Base-by-base conservation (phyloP, 2,329 filamentous ascomycete species). In the Arthrocladium fulminans region DNA sequence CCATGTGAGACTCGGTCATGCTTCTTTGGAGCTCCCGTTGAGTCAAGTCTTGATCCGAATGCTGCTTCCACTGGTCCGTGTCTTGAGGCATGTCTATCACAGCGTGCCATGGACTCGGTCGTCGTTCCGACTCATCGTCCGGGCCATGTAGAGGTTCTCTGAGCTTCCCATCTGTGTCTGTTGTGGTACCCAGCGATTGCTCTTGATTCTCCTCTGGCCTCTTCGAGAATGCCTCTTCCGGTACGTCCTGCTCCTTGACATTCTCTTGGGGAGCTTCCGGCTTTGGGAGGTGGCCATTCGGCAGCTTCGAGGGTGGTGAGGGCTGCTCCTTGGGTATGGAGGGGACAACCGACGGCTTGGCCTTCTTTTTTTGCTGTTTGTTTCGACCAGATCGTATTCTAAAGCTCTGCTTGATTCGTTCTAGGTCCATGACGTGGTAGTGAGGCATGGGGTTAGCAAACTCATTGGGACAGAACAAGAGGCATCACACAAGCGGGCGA, bases 331-430 rank as follows among this genome's bases (percentile, higher is more conserved):
- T 17, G 17, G n/a, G 19, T 22, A 4, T 13, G 9, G 15, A 10
- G 8, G 22, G 22, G 8, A n/a, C 9, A 12, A 23, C 19, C 13
- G 39, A n/a, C 20, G 7, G 3, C 22, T 48, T 48, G 17, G 27
- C 2, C 12, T 25, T 12, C 34, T 54, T 58, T 34, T 49, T 52
- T 23, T 43, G n/a, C 34, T 54, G 57, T 45, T 53, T 54, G 17
- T 46, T 43, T 30, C 54, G 51, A 6, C 56, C 53, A 29, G 56
- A 56, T 17, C 56, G 54, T 35, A 58, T 47, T 27, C 56, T 53
- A n/a, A 58, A 51, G 40, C 51, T 55, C 48, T 58, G 56, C 49
- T 58, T 58, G 42, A 57, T 49, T 19, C 54, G 42, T 38, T 58
- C 56, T 38, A 58, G 41, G 43, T 58, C 56, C 56, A 58, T 58